phyloP scores from a whole-genome alignment of 1,139 yeast genomes.

The Geotrichum bryndzae region DNA sequence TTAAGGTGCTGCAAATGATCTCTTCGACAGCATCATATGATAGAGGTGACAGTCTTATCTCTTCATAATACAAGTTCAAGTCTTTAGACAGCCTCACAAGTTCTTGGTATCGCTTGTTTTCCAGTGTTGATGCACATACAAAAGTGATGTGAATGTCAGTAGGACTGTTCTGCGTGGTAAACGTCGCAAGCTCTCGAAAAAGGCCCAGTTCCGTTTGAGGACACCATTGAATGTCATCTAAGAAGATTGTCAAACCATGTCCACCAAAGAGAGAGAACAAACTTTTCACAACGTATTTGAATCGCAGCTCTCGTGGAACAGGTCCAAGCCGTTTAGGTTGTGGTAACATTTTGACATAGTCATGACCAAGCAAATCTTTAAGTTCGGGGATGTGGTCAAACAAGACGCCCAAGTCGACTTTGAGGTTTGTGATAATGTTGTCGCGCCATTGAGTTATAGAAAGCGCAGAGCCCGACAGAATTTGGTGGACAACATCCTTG shows the following conservation, averaged over 20 bases:
- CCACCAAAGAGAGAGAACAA: conserved; percentile 42
- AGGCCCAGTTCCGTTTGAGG: conserved; percentile 31
- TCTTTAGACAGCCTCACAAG: conserved; percentile 25
- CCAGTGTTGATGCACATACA: conserved; percentile 28
- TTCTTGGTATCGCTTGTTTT: conserved; percentile 21
- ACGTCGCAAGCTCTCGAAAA: conserved; percentile 28
- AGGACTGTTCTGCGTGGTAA: conserved; percentile 27
- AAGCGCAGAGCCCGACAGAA: conserved; percentile 40
- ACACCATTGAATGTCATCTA: conserved; percentile 49
- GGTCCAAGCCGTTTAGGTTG: conserved; percentile 28
- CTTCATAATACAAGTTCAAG: conserved; percentile 28
- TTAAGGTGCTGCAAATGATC: conserved; percentile 27
- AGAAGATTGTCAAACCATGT: conserved; percentile 43
- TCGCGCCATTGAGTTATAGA: conserved; percentile 44
- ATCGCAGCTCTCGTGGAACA: conserved; percentile 39
- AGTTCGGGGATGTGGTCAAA: conserved; percentile 46
- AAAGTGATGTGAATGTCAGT: conserved; percentile 27
- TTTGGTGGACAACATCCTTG: conserved; percentile 41
- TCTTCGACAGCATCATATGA: conserved; percentile 27
- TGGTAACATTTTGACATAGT: conserved; percentile 33
- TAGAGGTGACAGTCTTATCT: conserved; percentile 26
- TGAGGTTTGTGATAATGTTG: conserved; percentile 39
- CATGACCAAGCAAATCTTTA: conserved; percentile 42
- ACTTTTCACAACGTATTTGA: conserved; percentile 43
- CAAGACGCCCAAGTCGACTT: conserved; percentile 43